phyloP scores from a whole-genome alignment of 345 rosid genomes.

The Ricinus communis region DNA sequence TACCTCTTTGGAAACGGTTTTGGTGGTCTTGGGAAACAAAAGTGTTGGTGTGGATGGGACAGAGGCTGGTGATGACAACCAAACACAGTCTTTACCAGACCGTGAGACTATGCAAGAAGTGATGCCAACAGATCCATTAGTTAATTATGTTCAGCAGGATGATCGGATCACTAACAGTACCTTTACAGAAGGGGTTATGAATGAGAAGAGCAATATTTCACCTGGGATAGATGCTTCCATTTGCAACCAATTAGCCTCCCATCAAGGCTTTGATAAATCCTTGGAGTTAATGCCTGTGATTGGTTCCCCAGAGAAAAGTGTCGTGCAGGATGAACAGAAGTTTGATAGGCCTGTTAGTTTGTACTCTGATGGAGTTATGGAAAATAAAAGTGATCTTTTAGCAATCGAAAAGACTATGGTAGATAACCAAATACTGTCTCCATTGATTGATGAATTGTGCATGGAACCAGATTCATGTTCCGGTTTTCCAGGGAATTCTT shows the following conservation, averaged over 20 bases:
- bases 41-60: not conserved
- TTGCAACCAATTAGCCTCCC: constrained; percentile 1
- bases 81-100: not conserved
- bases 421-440: constrained; percentile 19
- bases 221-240: not conserved
- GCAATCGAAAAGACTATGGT: constrained; percentile 15
- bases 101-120: constrained; percentile 18
- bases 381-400: constrained; percentile 20
- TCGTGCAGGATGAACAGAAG: constrained; percentile 23
- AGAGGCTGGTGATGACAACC: constrained; percentile 5
- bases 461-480: constrained; percentile 6
- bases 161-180: constrained; percentile 1
- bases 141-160: constrained; percentile 12
- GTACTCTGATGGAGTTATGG: constrained; percentile 20
- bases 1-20: not conserved
- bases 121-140: not conserved
- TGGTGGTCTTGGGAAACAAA: not conserved
- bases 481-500: constrained; percentile 1
- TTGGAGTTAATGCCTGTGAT: constrained; percentile 11
- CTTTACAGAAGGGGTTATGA: constrained; percentile 5
- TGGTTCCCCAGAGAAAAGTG: constrained; percentile 18
- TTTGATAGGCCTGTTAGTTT: constrained; percentile 18
- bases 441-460: constrained; percentile 17
- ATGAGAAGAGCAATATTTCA: constrained; percentile 8
- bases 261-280: constrained; percentile 9